Percentiles rank a stretch among this genome's conserved stretches.
These are phyloP conservation scores for Gilbertella persicaria DNA, from an alignment of 371 early-diverging fungal genomes.

Conservation along the genomic window DNA sequence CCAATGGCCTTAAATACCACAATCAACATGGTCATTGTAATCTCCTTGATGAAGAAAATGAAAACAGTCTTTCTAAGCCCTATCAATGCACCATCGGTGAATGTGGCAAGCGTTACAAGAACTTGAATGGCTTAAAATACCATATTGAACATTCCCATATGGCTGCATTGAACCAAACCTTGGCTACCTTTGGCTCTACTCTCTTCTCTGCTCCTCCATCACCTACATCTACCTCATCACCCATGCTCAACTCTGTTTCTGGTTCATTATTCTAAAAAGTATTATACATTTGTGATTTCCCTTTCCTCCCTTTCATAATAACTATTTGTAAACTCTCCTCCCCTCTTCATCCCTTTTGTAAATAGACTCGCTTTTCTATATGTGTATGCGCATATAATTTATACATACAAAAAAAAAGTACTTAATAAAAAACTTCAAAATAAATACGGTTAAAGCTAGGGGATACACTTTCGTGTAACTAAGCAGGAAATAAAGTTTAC, in stretches of 20 bases:
- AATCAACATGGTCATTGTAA: conserved; percentile 83
- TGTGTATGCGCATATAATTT: too few species aligned
- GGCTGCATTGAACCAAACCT: conserved; percentile 50
- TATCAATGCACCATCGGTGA: conserved; percentile 58
- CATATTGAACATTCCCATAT: conserved; percentile 90
- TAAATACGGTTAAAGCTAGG: too few species aligned
- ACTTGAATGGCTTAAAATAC: conserved; percentile 97
- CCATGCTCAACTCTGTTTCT: conserved; percentile 11
- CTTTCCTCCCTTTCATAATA: conserved; percentile 12
- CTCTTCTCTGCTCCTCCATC: conserved; percentile 21
- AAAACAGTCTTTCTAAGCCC: conserved; percentile 71
- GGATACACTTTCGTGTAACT: background rate
- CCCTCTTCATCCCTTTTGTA: background rate
- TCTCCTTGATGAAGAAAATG: conserved; percentile 44
- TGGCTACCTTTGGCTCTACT: conserved; percentile 47
- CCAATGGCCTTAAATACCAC: conserved; percentile 98
- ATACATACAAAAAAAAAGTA: too few species aligned
- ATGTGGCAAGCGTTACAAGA: conserved; percentile 59
- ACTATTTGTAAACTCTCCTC: background rate
- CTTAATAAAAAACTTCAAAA: too few species aligned
- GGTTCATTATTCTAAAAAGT: background rate
- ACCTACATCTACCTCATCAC: conserved; percentile 8
- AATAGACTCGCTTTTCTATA: conserved; percentile 1
- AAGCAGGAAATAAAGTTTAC: background rate
- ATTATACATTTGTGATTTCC: conserved; percentile 3